Evolutionary conservation across 306 rosid genomes (phyloP), one percentile per base, ranked within the genome.

Genomic region (Vigna radiata): DNA sequence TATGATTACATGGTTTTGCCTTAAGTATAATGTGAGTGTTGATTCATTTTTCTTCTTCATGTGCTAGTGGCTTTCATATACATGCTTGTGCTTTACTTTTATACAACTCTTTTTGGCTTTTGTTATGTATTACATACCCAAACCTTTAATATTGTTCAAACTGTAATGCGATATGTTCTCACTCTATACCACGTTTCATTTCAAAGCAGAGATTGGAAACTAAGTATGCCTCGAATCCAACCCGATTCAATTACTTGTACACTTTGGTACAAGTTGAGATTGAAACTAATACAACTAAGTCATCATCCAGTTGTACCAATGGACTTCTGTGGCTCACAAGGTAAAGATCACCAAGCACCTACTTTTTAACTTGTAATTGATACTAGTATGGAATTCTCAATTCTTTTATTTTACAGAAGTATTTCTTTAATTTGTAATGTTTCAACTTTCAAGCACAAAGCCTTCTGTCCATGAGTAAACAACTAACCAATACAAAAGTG

Each of bases 301-400:
- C 86, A 71, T 88, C 98, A 73, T 96, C 99, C 78, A 96, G 99
- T 81, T 91, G 98, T 85, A 77, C 99, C 78, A 96, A 96, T 81
- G 99, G 99, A 59, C 98, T 96, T 85, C 98, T 96, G 77, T 96
- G 99, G 99, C 84, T 96, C 86, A 96, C 99, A 63, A 96, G 99
- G 99, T 92, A 85, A 81, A 46, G 53, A 61, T 52, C 36, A 58
- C 29, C 49, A 64, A 37, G 8, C 71, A 67, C 5, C 68, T 77
- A 41, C 25, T 63, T 23, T 68, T 58, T 63, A n/a, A 53, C 70
- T 62, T 33, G 46, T 65, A 70, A 68, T 75, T 67, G 49, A 19
- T 74, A 55, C 64, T 65, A 33, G 7, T 21, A 61, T 83, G 69
- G n/a, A 49, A 18, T 80, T 78, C 83, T 47, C 46, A 55, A 23